Conservation (phyloP, 2,329 filamentous ascomycete genomes). For the Stachybotrys chartarum region DNA sequence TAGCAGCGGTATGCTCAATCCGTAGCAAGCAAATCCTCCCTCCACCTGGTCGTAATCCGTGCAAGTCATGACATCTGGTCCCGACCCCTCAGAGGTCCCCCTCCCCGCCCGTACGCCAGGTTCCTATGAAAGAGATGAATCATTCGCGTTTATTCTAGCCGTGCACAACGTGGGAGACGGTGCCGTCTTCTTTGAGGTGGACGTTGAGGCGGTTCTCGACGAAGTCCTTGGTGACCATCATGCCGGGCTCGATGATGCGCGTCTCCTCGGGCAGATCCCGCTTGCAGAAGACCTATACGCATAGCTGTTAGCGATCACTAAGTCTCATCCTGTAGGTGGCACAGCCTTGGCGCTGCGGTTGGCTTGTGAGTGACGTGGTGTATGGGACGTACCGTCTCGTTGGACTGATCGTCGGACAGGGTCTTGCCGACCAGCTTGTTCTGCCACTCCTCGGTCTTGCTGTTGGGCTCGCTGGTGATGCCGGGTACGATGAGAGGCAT, state of each 20-base stretch:
- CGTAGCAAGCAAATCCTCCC: background rate
- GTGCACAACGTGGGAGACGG: conserved; percentile 51
- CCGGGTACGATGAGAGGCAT: conserved; percentile 62
- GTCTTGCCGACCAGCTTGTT: conserved; percentile 60
- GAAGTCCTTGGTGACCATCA: conserved; percentile 53
- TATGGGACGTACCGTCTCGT: conserved; percentile 40
- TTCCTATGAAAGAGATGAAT: background rate
- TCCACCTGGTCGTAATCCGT: background rate
- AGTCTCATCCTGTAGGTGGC: background rate
- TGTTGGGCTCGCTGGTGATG: conserved; percentile 38
- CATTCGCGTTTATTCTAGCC: conserved; percentile 28
- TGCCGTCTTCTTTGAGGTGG: conserved; percentile 52
- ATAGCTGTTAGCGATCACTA: background rate
- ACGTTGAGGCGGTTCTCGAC: conserved; percentile 49
- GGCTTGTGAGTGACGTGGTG: background rate
- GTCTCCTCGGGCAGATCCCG: conserved; percentile 49
- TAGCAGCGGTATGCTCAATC: background rate
- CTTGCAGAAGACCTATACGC: conserved; percentile 49
- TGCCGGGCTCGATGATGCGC: conserved; percentile 49
- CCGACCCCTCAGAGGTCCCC: background rate
- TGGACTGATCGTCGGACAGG: conserved; percentile 40
- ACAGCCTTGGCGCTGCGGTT: no score
- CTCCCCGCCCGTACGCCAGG: background rate
- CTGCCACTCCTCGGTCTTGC: conserved; percentile 50
- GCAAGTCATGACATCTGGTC: background rate